Base-by-base conservation (phyloP, 495 filamentous ascomycete species). In the Penicillium egyptiacum region DNA sequence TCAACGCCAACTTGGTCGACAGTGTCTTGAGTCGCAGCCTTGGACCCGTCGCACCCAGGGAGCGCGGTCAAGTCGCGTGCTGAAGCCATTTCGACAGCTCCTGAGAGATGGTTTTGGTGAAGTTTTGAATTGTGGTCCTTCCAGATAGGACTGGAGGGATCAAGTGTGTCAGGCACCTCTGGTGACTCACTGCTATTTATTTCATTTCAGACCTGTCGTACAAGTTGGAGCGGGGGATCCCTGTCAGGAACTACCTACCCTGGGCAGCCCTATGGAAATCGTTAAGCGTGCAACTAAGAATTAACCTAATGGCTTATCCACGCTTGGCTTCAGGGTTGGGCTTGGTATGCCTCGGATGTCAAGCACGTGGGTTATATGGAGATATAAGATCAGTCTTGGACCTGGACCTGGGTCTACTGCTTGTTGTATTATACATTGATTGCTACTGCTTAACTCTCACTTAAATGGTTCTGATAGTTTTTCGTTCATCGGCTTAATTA, bases 231-330 rank as follows among this genome's bases (percentile, higher is more conserved):
- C 22, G 49, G 49, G 35, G 23, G 41, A 41, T 19, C 33, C 49
- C 16, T 16, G 30, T 17, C 47, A 50, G 31, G 23, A 17, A 46
- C 3, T 6, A n/a, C n/a, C n/a, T n/a, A n/a, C n/a, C n/a, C n/a
- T n/a, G n/a, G n/a, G n/a, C n/a, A 46, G 44, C 14, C 44, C 44
- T 28, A 23, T 43, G 4, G 20, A 49, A 49, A 31, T 33, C 33
- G 14, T 5, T 33, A 40, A 52, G 37, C 50, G 20, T 25, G 5
- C 26, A 40, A 40, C 44, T 30, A 37, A 39, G 14, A 52, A 19
- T 17, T 41, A 52, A 52, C 23, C 35, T 42, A 52, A 39, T 19
- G 11, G 47, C 47, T 50, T 50, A 39, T 35, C 30, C 16, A 23
- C 28, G 47, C 11, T 10, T 50, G 19, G 20, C 31, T 16, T 19